Base-by-base conservation (phyloP, 371 early-diverging fungal species). In the Neoconidiobolus thromboides region DNA sequence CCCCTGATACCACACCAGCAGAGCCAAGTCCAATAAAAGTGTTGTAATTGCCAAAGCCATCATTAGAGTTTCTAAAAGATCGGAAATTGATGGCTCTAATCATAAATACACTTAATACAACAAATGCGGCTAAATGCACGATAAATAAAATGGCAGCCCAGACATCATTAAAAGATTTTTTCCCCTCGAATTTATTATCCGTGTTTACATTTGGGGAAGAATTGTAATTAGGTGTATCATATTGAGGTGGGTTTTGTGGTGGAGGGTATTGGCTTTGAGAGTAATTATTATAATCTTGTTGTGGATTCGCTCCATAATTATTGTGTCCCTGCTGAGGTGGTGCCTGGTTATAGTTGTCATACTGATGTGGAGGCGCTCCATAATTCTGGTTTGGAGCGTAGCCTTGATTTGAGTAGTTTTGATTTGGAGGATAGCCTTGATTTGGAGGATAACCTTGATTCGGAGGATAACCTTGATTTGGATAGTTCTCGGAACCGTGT, bases 121-220 rank as follows among this genome's bases (percentile, higher is more conserved):
- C 61, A 50, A 76, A 76, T 0, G 62, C 80, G 38, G 65, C 70
- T 26, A 77, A 54, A 26, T 69, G 70, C 48, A 72, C 39, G 0
- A 71, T 41, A 64, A 72, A 80, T 3, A 78, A 53, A 36, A 74
- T 43, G 2, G 73, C 55, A 0, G 80, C 80, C 78, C 80, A 80
- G 37, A 77, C 46, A 65, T 80, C 80, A 64, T 73, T 68, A 55
- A 64, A 70, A 36, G 66, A 63, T 10, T 69, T 63, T 51, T 63
- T 69, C 2, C 67, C 65, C 44, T 66, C 65, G 65, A 68, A 72
- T 58, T 72, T 68, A 38, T 64, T 46, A 10, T 15, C n/a, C 7
- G 10, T 44, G 4, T 55, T 47, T 36, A 38, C 40, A 49, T 26
- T 3, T 44, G 43, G 42, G 26, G 26, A 26, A 0, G 26, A 26